Base-by-base conservation (phyloP, 371 early-diverging fungal species). In the Fennellomyces sp. region DNA sequence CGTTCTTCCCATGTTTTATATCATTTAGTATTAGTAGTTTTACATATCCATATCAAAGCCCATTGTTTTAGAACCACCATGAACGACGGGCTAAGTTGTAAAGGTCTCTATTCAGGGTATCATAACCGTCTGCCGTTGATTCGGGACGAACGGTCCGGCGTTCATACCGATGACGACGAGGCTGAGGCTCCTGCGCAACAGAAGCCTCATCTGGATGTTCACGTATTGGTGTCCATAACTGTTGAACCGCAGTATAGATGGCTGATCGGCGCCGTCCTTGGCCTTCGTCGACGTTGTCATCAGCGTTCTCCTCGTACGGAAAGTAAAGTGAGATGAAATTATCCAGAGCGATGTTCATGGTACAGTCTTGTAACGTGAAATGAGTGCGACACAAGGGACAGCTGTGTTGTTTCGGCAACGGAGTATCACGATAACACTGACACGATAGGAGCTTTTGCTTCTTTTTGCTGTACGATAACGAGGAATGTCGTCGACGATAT, bases 381-480 rank as follows among this genome's bases (percentile, higher is more conserved):
- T 35, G 29, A 21, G 61, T 19, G 19, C 61, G 61, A 28, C 61
- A 61, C 3, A 61, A 21, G n/a, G 61, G 61, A 28, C 61, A 61
- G 3, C 25, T 31, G 23, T 56, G 61, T 3, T 28, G 47, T 36
- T 19, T 45, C 1, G 47, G 56, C 30, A 21, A 23, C 25, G 38
- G 23, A 23, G 29, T 13, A 11, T 3, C 25, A 27, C n/a, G 35
- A 55, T 35, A 30, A 12, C 56, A 56, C 17, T 47, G 56, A 45
- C 56, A 45, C 8, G 39, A 42, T 17, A 30, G 17, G 42, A 54
- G 27, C 39, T 39, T 52, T 52, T 52, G 52, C 13, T 33, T 52
- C 19, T 52, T 52, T 33, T 31, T 52, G 28, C 52, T 52, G 28
- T 33, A 31, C 33, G 31, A 21, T 7, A 33, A 31, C 8, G 52